Base-by-base conservation (phyloP, 306 rosid species). In the Ormosia emarginata region DNA sequence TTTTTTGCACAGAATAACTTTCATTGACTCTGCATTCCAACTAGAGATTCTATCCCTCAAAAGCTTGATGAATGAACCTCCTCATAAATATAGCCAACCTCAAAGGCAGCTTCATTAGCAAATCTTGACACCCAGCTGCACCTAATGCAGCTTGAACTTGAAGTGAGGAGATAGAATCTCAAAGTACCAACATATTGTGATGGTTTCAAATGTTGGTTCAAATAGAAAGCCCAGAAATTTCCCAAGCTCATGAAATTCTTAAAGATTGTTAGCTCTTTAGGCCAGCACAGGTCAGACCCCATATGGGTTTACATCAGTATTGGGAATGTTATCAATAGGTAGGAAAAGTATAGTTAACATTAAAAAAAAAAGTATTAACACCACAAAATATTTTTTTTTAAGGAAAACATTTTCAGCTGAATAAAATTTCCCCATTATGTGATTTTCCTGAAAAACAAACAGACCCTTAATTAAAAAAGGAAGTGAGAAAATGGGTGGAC, bases 401-500 rank as follows among this genome's bases (percentile, higher is more conserved):
- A 75, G 59, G 59, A 58, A n/a, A 37, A 67, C 36, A 66, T 18
- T 53, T 78, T 67, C 57, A 55, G 29, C 13, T 18, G 50, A 67
- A 67, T 36, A 43, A 65, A 41, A 57, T 57, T 40, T 68, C 36
- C 18, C 3, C 34, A 67, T 46, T 32, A n/a, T 5, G 4, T 49
- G 74, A 59, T 37, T 71, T 15, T 49, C 13, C 29, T 52, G 7
- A 52, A 69, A 75, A 76, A 2, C 30, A 53, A 52, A 12, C 34
- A 73, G 50, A 66, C 67, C 10, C 8, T 13, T 3, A 2, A 5
- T 11, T 32, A 6, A 14, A 65, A 59, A 37, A 57, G 14, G 7
- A 49, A 56, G 41, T 8, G 68, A 61, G 77, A 47, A 65, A 14
- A 56, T 8, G 71, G 63, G 14, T 34, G 53, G n/a, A 95, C 99